Conservation (phyloP, 257 asterid genomes). For the Euphrasia confusa region DNA sequence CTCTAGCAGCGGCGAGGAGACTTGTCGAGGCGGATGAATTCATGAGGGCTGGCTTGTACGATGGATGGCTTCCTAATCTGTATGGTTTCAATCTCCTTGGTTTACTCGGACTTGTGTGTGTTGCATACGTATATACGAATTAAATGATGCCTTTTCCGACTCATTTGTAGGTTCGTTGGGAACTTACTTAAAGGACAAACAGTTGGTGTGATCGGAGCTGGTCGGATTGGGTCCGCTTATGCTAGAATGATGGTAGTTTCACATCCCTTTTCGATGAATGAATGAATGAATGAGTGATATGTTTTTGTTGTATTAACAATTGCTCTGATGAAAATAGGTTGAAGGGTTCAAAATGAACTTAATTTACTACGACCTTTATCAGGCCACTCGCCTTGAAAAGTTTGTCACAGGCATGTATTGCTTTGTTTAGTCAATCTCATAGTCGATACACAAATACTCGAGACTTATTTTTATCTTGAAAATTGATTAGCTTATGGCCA, state of each 20-base stretch:
- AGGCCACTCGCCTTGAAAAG: constrained; percentile 89
- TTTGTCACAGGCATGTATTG: constrained; percentile 69
- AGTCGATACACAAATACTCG: not conserved
- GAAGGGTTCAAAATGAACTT: constrained; percentile 99
- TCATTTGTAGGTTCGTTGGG: constrained; percentile 63
- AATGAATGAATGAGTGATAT: not conserved
- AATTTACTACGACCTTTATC: constrained; percentile 92
- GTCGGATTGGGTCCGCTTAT: constrained; percentile 96
- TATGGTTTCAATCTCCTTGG: constrained; percentile 26
- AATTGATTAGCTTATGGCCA: constrained; percentile 74
- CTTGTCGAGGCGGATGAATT: constrained; percentile 95
- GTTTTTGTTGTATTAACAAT: not conserved
- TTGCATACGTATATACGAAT: too few relatives aligned
- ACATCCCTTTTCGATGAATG: not conserved
- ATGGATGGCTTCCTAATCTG: constrained; percentile 99
- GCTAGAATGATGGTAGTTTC: constrained; percentile 93
- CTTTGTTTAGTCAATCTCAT: constrained; percentile 3
- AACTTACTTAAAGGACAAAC: constrained; percentile 97
- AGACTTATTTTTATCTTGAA: constrained; percentile 7
- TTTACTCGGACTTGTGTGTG: not conserved
- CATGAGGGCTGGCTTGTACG: constrained; percentile 91
- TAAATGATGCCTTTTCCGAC: not conserved
- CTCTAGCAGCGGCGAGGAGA: constrained; percentile 85
- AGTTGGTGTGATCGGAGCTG: constrained; percentile 97
- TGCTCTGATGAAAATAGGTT: constrained; percentile 42